phyloP scores from a whole-genome alignment of 2,329 filamentous ascomycete genomes.

The Sporothrix luriei region DNA sequence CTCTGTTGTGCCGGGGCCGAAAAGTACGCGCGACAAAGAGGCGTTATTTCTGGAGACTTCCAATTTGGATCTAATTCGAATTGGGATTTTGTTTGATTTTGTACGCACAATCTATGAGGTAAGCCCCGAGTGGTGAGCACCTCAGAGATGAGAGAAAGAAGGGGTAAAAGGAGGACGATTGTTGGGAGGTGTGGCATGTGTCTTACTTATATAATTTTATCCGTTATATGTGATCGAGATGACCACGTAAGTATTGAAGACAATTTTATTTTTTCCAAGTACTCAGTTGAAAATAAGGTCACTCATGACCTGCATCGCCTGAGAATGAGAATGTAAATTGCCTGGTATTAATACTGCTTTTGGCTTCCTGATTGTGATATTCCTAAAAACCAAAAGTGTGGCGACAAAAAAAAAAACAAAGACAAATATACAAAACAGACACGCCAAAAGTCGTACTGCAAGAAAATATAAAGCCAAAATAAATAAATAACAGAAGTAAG shows the following conservation, averaged over 20 bases:
- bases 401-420: neutral
- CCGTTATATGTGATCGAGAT: no score
- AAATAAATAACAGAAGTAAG: neutral
- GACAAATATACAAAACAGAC: neutral
- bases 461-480: neutral
- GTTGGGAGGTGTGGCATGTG: neutral
- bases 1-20: neutral
- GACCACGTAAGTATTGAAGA: no score
- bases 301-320: no score
- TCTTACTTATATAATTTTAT: slow-evolving; percentile 9
- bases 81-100: neutral
- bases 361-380: neutral
- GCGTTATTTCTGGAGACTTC: neutral
- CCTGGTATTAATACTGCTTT: neutral
- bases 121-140: neutral
- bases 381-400: neutral
- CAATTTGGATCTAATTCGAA: slow-evolving; percentile 25
- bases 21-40: neutral
- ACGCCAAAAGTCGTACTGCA: neutral
- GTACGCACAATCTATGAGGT: neutral
- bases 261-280: no score
- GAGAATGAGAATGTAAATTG: neutral
- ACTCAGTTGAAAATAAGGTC: no score
- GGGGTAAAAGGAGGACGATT: slow-evolving; percentile 16
- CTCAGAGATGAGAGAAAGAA: neutral